phyloP scores from a whole-genome alignment of 768 basidiomycete species.

The Mycena belliarum region DNA sequence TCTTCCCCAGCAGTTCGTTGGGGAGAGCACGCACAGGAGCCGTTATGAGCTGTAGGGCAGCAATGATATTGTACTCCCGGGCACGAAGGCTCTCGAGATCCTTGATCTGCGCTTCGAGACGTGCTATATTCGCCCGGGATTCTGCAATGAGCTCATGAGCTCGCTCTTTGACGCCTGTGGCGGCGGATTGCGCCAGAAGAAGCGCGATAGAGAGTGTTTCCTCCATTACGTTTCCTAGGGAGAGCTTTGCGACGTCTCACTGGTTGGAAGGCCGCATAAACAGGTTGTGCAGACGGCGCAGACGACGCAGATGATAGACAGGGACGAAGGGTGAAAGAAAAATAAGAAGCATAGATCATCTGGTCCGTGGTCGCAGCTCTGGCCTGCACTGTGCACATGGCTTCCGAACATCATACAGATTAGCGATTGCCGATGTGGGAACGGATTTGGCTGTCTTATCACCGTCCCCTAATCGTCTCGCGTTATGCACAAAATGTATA shows the following conservation, averaged over 20 bases:
- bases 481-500: no score
- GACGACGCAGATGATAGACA: background rate
- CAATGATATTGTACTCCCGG: constrained; percentile 4
- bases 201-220: constrained; percentile 12
- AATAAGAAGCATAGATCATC: background rate
- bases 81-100: constrained; percentile 5
- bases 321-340: background rate
- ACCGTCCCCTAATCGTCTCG: no score
- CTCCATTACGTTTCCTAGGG: background rate
- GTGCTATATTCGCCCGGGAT: constrained; percentile 1
- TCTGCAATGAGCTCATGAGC: constrained; percentile 7
- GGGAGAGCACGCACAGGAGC: constrained; percentile 11
- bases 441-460: no score
- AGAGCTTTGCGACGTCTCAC: no score
- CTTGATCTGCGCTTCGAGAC: constrained; percentile 11
- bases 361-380: no score
- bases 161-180: constrained; percentile 1
- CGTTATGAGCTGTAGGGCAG: constrained; percentile 1
- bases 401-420: no score
- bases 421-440: no score
- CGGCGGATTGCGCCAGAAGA: constrained; percentile 12
- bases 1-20: background rate
- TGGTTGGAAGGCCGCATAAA: no score
- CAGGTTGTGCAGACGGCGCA: background rate
- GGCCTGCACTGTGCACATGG: no score